These are phyloP conservation scores for Alternaria longipes DNA, from an alignment of 2,329 filamentous ascomycete genomes.

Conservation along the genomic window DNA sequence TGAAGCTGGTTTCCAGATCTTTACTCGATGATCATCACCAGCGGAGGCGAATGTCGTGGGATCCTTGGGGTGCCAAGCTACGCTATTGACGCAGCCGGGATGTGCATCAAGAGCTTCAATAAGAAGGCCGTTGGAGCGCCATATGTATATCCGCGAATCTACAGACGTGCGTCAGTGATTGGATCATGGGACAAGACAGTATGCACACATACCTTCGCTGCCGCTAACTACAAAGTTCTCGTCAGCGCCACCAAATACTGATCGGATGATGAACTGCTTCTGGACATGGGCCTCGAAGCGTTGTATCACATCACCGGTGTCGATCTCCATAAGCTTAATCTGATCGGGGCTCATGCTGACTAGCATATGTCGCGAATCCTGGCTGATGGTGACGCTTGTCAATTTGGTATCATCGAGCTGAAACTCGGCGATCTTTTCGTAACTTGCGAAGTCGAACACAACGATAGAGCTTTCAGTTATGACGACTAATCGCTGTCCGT, in stretches of 20 bases:
- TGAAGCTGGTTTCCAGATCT: conserved; percentile 69
- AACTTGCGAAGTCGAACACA: conserved; percentile 81
- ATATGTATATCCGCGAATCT: conserved; percentile 81
- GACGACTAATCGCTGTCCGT: conserved; percentile 81
- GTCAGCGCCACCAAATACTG: conserved; percentile 84
- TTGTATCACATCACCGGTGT: conserved; percentile 74
- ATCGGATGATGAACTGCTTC: conserved; percentile 80
- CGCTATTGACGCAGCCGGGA: conserved; percentile 80
- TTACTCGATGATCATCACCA: conserved; percentile 84
- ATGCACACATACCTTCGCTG: conserved; percentile 75
- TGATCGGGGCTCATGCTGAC: conserved; percentile 82
- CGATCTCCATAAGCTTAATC: conserved; percentile 80
- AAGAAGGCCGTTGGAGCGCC: conserved; percentile 82
- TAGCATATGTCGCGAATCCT: conserved; percentile 81
- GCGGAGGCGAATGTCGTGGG: conserved; percentile 88
- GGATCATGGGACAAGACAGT: neutral
- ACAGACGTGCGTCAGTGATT: conserved; percentile 1
- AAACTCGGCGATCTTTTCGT: conserved; percentile 78
- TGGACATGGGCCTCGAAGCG: conserved; percentile 80
- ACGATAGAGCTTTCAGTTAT: conserved; percentile 77
- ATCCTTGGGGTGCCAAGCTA: conserved; percentile 87
- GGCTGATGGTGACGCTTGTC: conserved; percentile 82
- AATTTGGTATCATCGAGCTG: conserved; percentile 73
- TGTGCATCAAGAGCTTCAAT: conserved; percentile 83
- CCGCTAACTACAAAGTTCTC: conserved; percentile 93